phyloP scores from a whole-genome alignment of 2,329 filamentous ascomycete genomes.

The Trichoderma simmonsii region DNA sequence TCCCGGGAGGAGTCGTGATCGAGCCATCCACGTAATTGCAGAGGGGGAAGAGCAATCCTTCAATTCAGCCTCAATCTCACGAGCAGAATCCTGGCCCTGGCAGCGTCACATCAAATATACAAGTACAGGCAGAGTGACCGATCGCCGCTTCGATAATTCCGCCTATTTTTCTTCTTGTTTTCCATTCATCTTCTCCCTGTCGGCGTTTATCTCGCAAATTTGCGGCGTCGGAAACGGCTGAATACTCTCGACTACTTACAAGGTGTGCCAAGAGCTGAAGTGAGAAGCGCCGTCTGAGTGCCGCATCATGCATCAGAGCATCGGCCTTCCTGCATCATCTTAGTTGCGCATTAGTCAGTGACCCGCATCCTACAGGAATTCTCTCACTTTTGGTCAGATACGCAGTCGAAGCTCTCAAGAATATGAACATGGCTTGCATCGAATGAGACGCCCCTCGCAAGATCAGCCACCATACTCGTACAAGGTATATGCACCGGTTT shows the following conservation, averaged over 20 bases:
- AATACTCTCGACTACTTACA: background rate
- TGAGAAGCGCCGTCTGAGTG: background rate
- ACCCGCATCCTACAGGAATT: background rate
- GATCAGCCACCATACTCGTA: background rate
- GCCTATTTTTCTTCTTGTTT: background rate
- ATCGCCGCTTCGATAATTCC: background rate
- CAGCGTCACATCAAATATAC: background rate
- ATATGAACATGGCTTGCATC: background rate
- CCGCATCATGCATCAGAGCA: conserved; percentile 6
- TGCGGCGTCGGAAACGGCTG: background rate
- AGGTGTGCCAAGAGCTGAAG: background rate
- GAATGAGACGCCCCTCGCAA: background rate
- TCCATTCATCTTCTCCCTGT: background rate
- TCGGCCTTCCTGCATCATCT: conserved; percentile 9
- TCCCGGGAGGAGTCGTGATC: conserved; percentile 3
- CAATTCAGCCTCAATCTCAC: conserved; percentile 14
- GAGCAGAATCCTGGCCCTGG: conserved; percentile 9
- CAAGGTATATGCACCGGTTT: background rate
- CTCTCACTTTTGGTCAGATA: background rate
- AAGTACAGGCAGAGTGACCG: background rate
- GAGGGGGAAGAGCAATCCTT: conserved; percentile 8
- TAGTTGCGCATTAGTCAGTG: background rate
- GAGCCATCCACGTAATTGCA: conserved; percentile 2
- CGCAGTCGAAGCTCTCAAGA: background rate
- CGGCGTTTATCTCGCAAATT: background rate